These are phyloP conservation scores for Lodderomyces orthopsilosis DNA, from an alignment of 1,139 yeast species.

Conservation along the genomic window DNA sequence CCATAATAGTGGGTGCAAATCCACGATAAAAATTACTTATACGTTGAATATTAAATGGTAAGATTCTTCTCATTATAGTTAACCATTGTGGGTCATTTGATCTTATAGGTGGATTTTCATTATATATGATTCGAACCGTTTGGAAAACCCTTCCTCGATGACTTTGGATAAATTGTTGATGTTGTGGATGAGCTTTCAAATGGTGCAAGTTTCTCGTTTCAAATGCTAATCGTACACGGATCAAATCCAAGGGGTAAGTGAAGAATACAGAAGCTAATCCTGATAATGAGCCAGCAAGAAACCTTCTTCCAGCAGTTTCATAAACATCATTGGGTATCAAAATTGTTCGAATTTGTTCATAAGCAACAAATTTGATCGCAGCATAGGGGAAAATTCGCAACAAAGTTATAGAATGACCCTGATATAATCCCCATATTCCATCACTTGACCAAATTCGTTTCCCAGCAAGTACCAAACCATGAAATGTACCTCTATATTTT, in stretches of 20 bases:
- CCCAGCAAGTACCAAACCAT: slow-evolving; percentile 75
- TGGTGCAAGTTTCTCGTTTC: slow-evolving; percentile 55
- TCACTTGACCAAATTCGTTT: slow-evolving; percentile 61
- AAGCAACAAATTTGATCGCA: slow-evolving; percentile 94
- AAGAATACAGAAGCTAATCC: slow-evolving; percentile 84
- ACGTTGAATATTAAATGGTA: slow-evolving; percentile 37
- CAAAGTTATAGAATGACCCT: slow-evolving; percentile 93
- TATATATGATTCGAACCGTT: slow-evolving; percentile 55
- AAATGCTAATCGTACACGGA: slow-evolving; percentile 89
- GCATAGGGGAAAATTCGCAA: slow-evolving; percentile 94
- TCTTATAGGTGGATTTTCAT: slow-evolving; percentile 55
- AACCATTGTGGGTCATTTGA: slow-evolving; percentile 39
- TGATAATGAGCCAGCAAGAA: slow-evolving; percentile 86
- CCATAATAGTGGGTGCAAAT: slow-evolving; percentile 87
- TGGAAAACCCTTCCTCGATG: slow-evolving; percentile 54
- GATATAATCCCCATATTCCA: slow-evolving; percentile 83
- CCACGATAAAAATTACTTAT: slow-evolving; percentile 86
- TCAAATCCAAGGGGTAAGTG: slow-evolving; percentile 89
- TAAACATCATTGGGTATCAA: slow-evolving; percentile 70
- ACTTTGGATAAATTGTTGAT: slow-evolving; percentile 22
- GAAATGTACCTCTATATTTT: slow-evolving; percentile 75
- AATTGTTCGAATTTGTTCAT: slow-evolving; percentile 82
- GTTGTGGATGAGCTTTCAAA: slow-evolving; percentile 21
- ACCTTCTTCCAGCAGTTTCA: slow-evolving; percentile 79
- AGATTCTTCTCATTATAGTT: slow-evolving; percentile 28